Evolutionary conservation across 805 yeast species (phyloP).

Genomic region (Saccharomycopsis capsularis): DNA sequence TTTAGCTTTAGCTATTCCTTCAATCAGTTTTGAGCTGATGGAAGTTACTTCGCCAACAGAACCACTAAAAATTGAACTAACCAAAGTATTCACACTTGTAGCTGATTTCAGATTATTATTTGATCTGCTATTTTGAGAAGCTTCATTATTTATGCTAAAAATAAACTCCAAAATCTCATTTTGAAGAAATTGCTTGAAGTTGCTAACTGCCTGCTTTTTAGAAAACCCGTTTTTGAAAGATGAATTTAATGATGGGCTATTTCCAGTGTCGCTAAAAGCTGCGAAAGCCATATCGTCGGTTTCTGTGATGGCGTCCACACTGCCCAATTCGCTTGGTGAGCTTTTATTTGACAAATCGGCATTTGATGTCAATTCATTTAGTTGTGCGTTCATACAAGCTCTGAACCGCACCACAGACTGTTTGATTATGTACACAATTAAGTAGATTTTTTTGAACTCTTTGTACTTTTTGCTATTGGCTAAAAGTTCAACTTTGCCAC

Average conservation of each 20-base stretch:
- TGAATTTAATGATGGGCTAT: no score
- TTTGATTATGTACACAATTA: slow-evolving; percentile 15
- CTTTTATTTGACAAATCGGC: neutral
- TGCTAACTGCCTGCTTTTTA: slow-evolving; percentile 12
- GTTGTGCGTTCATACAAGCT: no score
- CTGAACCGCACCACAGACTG: slow-evolving; percentile 11
- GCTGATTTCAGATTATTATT: neutral
- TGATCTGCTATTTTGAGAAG: neutral
- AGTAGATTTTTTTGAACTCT: slow-evolving; percentile 5
- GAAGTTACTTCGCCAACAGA: neutral
- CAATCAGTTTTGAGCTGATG: neutral
- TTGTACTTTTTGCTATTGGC: neutral
- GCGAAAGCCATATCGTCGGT: neutral
- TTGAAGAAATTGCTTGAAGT: slow-evolving; percentile 27
- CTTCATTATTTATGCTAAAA: slow-evolving; percentile 26
- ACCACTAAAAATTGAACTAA: no score
- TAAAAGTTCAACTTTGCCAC: neutral
- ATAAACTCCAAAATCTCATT: slow-evolving; percentile 36
- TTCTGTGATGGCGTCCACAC: neutral
- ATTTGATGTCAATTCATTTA: no score
- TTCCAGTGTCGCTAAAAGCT: no score
- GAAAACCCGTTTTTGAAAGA: no score
- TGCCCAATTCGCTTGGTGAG: neutral
- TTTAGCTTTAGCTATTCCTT: neutral
- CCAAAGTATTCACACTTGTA: neutral